phyloP scores from a whole-genome alignment of 495 filamentous ascomycete genomes.

The Lasiosphaeria miniovina region DNA sequence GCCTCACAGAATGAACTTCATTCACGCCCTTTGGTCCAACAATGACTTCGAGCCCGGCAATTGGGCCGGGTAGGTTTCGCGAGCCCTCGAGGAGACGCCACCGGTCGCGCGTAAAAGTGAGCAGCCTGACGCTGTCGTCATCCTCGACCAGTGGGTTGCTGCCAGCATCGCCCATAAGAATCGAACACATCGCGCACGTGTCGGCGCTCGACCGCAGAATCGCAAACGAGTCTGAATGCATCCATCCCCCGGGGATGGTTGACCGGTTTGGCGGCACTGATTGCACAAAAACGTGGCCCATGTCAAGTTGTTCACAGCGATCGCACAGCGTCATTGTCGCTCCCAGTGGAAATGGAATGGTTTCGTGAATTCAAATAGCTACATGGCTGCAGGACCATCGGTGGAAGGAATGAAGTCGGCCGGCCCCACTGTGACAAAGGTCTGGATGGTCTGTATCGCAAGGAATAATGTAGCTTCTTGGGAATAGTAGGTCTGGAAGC shows the following conservation, averaged over 20 bases:
- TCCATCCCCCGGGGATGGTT: not conserved
- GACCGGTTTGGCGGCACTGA: not conserved
- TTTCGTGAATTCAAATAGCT: too few relatives aligned
- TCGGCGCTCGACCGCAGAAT: not conserved
- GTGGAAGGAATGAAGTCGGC: too few relatives aligned
- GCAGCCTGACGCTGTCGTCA: not conserved
- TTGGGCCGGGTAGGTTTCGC: not conserved
- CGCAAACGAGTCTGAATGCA: not conserved
- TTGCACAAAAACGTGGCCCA: not conserved
- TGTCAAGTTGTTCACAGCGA: not conserved
- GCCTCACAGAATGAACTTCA: not conserved
- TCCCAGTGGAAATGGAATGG: too few relatives aligned
- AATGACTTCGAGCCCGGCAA: slow-evolving; percentile 3
- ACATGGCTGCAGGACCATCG: too few relatives aligned
- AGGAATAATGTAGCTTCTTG: too few relatives aligned
- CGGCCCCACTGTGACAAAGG: too few relatives aligned
- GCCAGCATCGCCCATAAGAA: not conserved
- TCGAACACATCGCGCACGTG: not conserved
- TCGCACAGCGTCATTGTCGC: not conserved
- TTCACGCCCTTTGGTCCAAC: not conserved
- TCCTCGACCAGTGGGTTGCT: not conserved
- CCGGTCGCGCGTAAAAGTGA: not conserved
- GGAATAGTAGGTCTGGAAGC: too few relatives aligned
- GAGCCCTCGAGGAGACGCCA: not conserved
- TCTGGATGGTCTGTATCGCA: too few relatives aligned